Evolutionary conservation across 495 filamentous ascomycete genomes (phyloP).

Genomic region (Daldinia loculata): DNA sequence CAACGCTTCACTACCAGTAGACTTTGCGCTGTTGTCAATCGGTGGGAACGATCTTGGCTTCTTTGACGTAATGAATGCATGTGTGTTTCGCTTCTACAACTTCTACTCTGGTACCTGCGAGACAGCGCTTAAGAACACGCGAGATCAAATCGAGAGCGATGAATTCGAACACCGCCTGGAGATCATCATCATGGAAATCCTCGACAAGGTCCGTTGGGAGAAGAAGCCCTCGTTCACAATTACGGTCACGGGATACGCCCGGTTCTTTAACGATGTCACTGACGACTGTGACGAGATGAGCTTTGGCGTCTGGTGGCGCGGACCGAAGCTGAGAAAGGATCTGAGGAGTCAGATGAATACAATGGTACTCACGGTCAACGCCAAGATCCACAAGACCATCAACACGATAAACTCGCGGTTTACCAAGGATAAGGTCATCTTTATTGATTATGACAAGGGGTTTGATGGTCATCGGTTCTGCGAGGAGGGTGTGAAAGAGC

Average conservation of each 20-base stretch:
- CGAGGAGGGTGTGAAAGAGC: conserved; percentile 54
- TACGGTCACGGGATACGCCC: conserved; percentile 57
- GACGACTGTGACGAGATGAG: conserved; percentile 52
- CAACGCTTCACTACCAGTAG: conserved; percentile 39
- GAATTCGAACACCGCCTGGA: conserved; percentile 49
- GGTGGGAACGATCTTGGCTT: conserved; percentile 63
- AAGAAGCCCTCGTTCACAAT: conserved; percentile 49
- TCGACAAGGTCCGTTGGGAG: conserved; percentile 51
- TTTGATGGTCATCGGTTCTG: conserved; percentile 61
- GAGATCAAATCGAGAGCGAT: conserved; percentile 39
- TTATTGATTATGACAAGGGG: conserved; percentile 53
- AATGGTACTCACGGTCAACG: conserved; percentile 51
- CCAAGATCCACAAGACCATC: conserved; percentile 42
- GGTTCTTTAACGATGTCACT: conserved; percentile 59
- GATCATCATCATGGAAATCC: conserved; percentile 51
- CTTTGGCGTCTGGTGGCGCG: conserved; percentile 52
- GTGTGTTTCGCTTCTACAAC: conserved; percentile 58
- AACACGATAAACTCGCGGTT: conserved; percentile 46
- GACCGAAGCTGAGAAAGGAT: conserved; percentile 47
- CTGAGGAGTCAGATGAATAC: conserved; percentile 50
- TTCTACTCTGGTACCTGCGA: conserved; percentile 56
- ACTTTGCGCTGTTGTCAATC: conserved; percentile 55
- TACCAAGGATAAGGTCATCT: conserved; percentile 47
- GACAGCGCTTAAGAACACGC: conserved; percentile 44
- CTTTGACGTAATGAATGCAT: conserved; percentile 57